Conservation (phyloP, 768 basidiomycete genomes). For the Saitozyma podzolica region DNA sequence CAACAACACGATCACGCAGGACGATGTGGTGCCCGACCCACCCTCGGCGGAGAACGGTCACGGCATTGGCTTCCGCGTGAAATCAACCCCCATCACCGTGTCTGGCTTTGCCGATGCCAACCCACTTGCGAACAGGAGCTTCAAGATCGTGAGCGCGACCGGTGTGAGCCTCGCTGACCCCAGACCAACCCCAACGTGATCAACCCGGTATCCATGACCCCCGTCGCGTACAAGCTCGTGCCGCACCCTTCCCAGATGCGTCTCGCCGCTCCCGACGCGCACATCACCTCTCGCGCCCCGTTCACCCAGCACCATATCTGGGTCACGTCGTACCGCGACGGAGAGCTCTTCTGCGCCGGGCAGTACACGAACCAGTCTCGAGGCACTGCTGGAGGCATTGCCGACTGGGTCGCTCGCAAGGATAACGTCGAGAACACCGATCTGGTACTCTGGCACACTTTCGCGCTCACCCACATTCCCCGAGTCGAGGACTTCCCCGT, state of each 20-base stretch:
- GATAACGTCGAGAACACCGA: constrained; percentile 35
- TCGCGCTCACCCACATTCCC: constrained; percentile 46
- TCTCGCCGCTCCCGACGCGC: constrained; percentile 31
- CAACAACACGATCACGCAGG: constrained; percentile 39
- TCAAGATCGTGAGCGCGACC: constrained; percentile 23
- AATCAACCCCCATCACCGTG: constrained; percentile 27
- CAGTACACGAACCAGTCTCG: constrained; percentile 42
- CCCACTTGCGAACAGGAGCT: constrained; percentile 31
- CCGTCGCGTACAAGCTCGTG: constrained; percentile 44
- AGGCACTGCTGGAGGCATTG: constrained; percentile 36
- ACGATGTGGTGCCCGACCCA: constrained; percentile 32
- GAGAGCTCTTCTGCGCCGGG: constrained; percentile 40
- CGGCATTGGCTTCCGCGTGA: constrained; percentile 34
- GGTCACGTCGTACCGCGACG: constrained; percentile 27
- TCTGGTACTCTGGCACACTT: constrained; percentile 47
- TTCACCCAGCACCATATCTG: constrained; percentile 31
- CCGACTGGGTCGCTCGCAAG: constrained; percentile 32
- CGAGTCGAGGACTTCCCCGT: constrained; percentile 48
- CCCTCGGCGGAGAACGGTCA: constrained; percentile 18
- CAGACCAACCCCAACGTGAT: constrained; percentile 35
- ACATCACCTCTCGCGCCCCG: constrained; percentile 22
- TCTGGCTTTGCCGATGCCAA: constrained; percentile 40
- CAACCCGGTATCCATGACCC: constrained; percentile 34
- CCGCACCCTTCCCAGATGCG: constrained; percentile 38
- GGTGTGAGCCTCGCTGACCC: constrained; percentile 14